Evolutionary conservation across 306 rosid genomes (phyloP).

Genomic region (Datisca glomerata): DNA sequence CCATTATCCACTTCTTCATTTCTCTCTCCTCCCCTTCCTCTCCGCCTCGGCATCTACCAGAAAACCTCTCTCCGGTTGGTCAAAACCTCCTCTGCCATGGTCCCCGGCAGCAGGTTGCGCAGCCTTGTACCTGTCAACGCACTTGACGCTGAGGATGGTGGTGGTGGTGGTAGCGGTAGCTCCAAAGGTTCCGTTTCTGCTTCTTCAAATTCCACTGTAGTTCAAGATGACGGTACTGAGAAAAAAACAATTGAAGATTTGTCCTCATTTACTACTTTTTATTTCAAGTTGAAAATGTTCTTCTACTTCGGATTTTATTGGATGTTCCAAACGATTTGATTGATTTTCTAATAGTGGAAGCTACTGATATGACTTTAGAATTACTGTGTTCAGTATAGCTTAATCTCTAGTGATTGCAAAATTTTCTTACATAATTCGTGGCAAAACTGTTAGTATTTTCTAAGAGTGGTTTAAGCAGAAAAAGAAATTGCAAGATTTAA

Average conservation of each 20-base stretch:
- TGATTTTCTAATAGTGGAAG: not conserved
- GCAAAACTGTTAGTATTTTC: too few species aligned
- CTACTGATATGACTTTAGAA: not conserved
- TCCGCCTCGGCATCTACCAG: conserved; percentile 15
- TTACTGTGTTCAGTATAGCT: not conserved
- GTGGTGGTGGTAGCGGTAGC: conserved; percentile 23
- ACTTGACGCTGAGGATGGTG: conserved; percentile 22
- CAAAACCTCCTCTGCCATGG: conserved; percentile 25
- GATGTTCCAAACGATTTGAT: not conserved
- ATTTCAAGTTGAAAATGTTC: not conserved
- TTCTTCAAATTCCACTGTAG: conserved; percentile 14
- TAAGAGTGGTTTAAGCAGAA: too few species aligned
- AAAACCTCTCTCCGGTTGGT: conserved; percentile 11
- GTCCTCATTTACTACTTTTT: not conserved
- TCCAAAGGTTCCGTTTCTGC: conserved; percentile 37
- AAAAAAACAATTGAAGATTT: too few species aligned
- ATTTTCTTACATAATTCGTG: too few species aligned
- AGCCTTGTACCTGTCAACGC: conserved; percentile 39
- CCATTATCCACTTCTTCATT: conserved; percentile 22
- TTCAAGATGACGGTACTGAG: conserved; percentile 53
- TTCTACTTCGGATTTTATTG: not conserved
- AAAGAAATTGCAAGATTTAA: too few species aligned
- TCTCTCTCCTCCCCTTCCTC: conserved; percentile 26
- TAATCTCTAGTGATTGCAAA: too few species aligned
- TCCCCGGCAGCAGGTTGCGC: conserved; percentile 37